A percentile compares a stretch with the other conserved stretches of the same genome.
Evolutionary conservation across 2,329 filamentous ascomycete genomes (phyloP).

Genomic region (Colletotrichum euphorbiae): DNA sequence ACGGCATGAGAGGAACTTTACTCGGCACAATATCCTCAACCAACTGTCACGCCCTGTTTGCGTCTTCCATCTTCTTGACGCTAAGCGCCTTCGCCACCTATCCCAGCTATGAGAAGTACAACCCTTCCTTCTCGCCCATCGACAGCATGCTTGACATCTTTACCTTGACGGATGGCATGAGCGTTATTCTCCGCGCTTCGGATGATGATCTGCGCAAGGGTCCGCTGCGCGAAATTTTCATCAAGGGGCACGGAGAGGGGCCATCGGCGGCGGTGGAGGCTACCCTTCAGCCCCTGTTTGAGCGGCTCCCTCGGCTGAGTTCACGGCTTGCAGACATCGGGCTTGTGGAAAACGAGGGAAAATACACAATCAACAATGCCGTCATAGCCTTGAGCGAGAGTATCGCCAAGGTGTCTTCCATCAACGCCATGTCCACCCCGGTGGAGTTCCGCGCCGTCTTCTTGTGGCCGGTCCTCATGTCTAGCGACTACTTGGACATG

Average conservation of each 20-base stretch:
- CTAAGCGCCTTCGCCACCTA: constrained; percentile 49
- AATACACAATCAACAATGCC: constrained; percentile 31
- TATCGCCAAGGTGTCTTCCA: constrained; percentile 27
- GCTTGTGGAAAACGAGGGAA: constrained; percentile 20
- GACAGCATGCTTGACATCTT: constrained; percentile 51
- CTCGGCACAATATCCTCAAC: constrained; percentile 45
- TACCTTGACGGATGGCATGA: constrained; percentile 48
- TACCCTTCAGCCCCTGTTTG: constrained; percentile 19
- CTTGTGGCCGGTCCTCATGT: constrained; percentile 44
- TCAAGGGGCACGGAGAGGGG: constrained; percentile 10
- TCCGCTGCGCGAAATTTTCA: constrained; percentile 43
- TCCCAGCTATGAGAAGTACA: constrained; percentile 39
- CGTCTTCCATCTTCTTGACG: constrained; percentile 48
- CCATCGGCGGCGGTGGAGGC: constrained; percentile 20
- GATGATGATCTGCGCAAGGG: constrained; percentile 42
- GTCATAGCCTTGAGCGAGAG: constrained; percentile 29
- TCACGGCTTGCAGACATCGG: neutral
- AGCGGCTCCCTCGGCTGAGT: constrained; percentile 20
- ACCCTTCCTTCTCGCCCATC: constrained; percentile 42
- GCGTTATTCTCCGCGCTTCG: constrained; percentile 46
- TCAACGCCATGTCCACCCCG: constrained; percentile 35
- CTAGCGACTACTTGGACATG: constrained; percentile 42
- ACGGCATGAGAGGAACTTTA: constrained; percentile 45
- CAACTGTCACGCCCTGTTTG: constrained; percentile 50
- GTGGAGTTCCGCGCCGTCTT: constrained; percentile 43